phyloP scores from a whole-genome alignment of 176 grass and related monocot species.

The Oropetium thomaeum region DNA sequence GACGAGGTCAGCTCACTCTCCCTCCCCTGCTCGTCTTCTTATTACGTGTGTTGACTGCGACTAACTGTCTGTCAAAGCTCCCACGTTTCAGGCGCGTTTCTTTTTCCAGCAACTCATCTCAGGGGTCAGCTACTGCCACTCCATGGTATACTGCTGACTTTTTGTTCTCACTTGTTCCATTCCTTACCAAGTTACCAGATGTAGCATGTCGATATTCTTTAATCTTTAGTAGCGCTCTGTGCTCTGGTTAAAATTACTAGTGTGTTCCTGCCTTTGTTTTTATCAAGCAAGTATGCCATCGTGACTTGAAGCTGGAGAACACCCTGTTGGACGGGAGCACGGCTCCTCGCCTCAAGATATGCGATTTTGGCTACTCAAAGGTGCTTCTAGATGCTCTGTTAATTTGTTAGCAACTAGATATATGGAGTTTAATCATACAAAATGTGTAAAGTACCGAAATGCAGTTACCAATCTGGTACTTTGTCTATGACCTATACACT shows the following conservation, averaged over 20 bases:
- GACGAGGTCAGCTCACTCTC: slow-evolving; percentile 49
- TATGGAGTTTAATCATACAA: no score
- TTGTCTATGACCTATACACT: background rate
- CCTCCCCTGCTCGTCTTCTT: background rate
- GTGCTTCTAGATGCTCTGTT: slow-evolving; percentile 3
- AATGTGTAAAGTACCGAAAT: background rate
- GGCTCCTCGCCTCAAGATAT: slow-evolving; percentile 72
- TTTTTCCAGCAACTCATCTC: slow-evolving; percentile 81
- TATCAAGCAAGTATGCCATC: slow-evolving; percentile 77
- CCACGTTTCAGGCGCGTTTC: slow-evolving; percentile 58
- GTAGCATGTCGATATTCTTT: background rate
- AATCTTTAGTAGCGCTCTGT: background rate
- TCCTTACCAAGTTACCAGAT: background rate
- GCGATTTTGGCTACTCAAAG: slow-evolving; percentile 84
- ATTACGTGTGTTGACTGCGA: slow-evolving; percentile 1
- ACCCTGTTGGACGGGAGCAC: slow-evolving; percentile 64
- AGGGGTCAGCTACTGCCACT: slow-evolving; percentile 83
- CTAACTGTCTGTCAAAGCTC: background rate
- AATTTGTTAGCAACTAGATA: no score
- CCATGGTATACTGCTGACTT: slow-evolving; percentile 40
- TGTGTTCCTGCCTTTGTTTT: background rate
- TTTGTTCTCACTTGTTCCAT: background rate
- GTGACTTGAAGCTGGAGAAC: slow-evolving; percentile 81
- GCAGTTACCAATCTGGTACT: background rate
- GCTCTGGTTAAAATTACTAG: slow-evolving; percentile 11